Evolutionary conservation across 2,329 filamentous ascomycete species (phyloP), one percentile per base, ranked within the genome.

Genomic region (Xylaria sp.): DNA sequence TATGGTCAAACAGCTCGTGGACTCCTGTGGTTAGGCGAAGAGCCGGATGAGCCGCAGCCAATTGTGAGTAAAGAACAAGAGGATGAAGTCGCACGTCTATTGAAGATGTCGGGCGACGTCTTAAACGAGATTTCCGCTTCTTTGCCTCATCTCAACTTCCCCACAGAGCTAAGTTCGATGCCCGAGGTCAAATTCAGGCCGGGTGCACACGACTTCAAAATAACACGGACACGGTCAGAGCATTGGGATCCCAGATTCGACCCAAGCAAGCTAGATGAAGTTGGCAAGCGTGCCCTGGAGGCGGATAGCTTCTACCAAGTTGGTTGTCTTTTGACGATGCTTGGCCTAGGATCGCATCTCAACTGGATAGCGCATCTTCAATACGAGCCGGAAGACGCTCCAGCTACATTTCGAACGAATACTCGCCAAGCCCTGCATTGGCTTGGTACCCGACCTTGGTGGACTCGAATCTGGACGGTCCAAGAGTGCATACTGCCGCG

Each of bases 371-470:
- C 49, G 1, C 60, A 64, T 51, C 55, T 68, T 10, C 60, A 68
- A 31, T 41, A 64, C 31, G 54, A 68, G 28, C 58, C 66, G n/a
- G 55, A 60, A 6, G 55, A 64, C 25, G 39, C 12, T 15, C 57
- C 51, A n/a, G 55, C 49, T 8, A 64, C 60, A 46, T 68, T 68
- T 31, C 66, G 66, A 58, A 68, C 66, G 5, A 62, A 63, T 49
- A 68, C 66, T 33, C 60, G 54, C 33, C 54, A 68, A 28, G 56
- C 66, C 28, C 23, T 68, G 20, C 31, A 68, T 33, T 68, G 66
- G 66, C 66, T 68, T 33, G 66, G 20, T n/a, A 68, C 59, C n/a
- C 54, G 66, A 12, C 46, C 60, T 7, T 68, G 66, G 66, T 68
- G 66, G 66, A 28, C 20, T 13, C 66, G 66, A 10, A 68, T 68